phyloP scores from a whole-genome alignment of 75 land plant genomes.

The Selaginella tamariscina region DNA sequence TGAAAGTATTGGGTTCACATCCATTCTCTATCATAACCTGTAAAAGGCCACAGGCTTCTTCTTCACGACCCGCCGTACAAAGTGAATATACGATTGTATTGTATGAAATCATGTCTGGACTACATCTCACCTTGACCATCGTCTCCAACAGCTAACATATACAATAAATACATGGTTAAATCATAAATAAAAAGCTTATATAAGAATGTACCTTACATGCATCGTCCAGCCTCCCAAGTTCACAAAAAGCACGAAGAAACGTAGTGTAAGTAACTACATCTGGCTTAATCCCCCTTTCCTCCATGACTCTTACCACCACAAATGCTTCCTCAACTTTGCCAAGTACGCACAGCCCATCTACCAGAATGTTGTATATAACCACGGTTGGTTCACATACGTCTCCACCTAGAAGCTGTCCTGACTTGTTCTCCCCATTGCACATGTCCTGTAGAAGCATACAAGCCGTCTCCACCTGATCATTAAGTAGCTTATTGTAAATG shows the following conservation, averaged over 20 bases:
- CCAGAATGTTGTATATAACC: constrained; percentile 11
- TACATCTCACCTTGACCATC: neutral
- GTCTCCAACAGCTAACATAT: neutral
- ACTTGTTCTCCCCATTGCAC: neutral
- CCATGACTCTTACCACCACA: neutral
- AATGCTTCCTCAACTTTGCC: neutral
- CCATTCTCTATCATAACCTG: neutral
- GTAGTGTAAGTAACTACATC: constrained; percentile 37
- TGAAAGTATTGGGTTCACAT: neutral
- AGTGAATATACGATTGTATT: neutral
- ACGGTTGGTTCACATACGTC: neutral
- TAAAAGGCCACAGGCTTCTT: neutral
- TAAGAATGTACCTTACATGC: too few species aligned
- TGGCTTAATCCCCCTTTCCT: constrained; percentile 20
- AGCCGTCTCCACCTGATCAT: neutral
- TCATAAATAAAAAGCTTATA: too few species aligned
- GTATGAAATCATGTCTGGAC: neutral
- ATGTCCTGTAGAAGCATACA: neutral
- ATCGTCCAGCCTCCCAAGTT: neutral
- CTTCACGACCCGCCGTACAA: neutral
- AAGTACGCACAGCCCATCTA: constrained; percentile 5
- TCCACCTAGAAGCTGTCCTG: neutral
- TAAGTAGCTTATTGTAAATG: too few species aligned
- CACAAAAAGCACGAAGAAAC: neutral
- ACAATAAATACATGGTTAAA: too few species aligned